Conservation (phyloP, 306 rosid genomes). For the Cyclanthera cordifolia region DNA sequence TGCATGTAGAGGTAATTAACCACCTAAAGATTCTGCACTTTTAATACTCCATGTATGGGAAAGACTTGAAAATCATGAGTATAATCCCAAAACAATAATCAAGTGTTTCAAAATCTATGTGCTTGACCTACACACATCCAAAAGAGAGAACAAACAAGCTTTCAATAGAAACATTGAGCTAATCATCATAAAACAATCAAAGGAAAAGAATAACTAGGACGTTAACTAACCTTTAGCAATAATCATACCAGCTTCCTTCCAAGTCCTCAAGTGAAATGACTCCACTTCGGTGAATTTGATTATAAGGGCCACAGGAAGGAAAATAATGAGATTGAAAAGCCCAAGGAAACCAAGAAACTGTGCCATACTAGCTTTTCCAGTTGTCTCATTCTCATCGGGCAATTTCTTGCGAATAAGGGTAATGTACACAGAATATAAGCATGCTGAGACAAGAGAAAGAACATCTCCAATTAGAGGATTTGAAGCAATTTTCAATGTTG, state of each 20-base stretch:
- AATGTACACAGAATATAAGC: conserved; percentile 68
- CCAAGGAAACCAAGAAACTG: conserved; percentile 89
- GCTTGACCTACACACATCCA: not conserved
- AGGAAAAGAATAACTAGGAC: not conserved
- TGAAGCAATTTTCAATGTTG: conserved; percentile 30
- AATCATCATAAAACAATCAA: not conserved
- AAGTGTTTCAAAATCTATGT: no score
- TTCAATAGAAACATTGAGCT: not conserved
- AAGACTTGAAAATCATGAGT: not conserved
- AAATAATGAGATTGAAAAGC: conserved; percentile 59
- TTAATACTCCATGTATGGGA: not conserved
- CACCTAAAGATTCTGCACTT: not conserved
- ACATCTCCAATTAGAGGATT: conserved; percentile 86
- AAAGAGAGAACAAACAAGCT: not conserved
- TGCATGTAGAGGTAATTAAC: not conserved
- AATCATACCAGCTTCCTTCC: conserved; percentile 71
- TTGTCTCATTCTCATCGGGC: conserved; percentile 50
- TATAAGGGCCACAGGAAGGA: conserved; percentile 63
- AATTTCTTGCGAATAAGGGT: conserved; percentile 84
- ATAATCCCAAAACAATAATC: no score
- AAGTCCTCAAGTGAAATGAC: conserved; percentile 49
- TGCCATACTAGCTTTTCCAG: conserved; percentile 83
- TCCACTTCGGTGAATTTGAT: conserved; percentile 51
- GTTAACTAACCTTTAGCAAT: conserved; percentile 74
- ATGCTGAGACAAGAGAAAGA: conserved; percentile 72